Conservation (phyloP, 768 basidiomycete genomes). For the Suillus subaureus region DNA sequence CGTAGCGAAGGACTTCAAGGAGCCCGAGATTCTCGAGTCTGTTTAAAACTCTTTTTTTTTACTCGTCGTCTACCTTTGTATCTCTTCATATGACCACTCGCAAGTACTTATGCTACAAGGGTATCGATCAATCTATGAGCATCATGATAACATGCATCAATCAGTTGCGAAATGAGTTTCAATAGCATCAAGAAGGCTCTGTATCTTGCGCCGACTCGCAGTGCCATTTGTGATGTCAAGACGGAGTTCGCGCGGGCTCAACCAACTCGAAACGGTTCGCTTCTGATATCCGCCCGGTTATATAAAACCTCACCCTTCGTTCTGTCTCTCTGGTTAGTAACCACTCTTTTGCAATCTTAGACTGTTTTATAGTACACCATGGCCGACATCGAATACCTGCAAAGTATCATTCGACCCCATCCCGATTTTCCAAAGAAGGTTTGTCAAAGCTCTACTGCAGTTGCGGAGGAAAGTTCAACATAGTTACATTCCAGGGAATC, state of each 20-base stretch:
- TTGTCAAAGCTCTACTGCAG: slow-evolving; percentile 14
- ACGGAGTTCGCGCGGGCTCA: background rate
- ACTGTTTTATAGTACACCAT: slow-evolving; percentile 36
- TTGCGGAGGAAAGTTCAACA: background rate
- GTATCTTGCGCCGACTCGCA: background rate
- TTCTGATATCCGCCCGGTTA: background rate
- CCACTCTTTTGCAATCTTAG: background rate
- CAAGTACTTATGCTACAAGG: slow-evolving; percentile 37
- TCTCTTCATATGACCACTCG: slow-evolving; percentile 28
- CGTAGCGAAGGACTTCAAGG: slow-evolving; percentile 96
- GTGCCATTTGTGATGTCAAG: background rate
- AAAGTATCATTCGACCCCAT: slow-evolving; percentile 58
- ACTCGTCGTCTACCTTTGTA: slow-evolving; percentile 39
- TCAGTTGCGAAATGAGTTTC: background rate
- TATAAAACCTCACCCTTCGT: background rate
- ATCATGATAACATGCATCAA: slow-evolving; percentile 17
- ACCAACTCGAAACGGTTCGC: background rate
- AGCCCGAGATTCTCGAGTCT: slow-evolving; percentile 91
- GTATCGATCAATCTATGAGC: slow-evolving; percentile 41
- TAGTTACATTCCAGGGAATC: slow-evolving; percentile 64
- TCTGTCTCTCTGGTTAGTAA: background rate
- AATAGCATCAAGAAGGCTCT: background rate
- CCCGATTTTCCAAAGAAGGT: slow-evolving; percentile 93
- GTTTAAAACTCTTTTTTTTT: slow-evolving; percentile 62
- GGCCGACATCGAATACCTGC: slow-evolving; percentile 78